Conservation (phyloP, 768 basidiomycete genomes). For the Leucocoprinus birnbaumii region DNA sequence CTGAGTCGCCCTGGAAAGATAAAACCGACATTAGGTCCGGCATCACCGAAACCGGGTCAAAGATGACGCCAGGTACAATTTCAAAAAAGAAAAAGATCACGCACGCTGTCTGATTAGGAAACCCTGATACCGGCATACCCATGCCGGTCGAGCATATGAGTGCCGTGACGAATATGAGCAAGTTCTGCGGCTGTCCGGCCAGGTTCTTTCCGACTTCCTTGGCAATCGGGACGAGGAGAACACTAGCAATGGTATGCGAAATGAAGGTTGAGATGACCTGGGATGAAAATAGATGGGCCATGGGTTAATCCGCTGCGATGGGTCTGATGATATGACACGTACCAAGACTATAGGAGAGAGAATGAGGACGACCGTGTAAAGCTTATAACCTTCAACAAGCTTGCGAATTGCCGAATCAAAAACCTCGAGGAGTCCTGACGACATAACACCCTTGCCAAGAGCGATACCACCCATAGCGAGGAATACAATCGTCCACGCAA, state of each 20-base stretch:
- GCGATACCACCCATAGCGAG: constrained; percentile 98
- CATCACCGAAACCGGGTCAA: too few species aligned
- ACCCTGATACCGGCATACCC: constrained; percentile 99
- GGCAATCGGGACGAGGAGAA: constrained; percentile 96
- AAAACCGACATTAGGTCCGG: constrained; percentile 17
- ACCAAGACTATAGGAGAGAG: constrained; percentile 72
- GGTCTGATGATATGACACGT: constrained; percentile 24
- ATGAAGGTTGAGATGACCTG: constrained; percentile 92
- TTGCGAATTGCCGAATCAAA: constrained; percentile 63
- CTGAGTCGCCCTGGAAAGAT: constrained; percentile 67
- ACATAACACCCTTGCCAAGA: constrained; percentile 88
- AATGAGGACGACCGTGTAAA: constrained; percentile 71
- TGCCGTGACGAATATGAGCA: constrained; percentile 92
- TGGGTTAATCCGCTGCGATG: background rate
- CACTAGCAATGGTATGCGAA: constrained; percentile 95
- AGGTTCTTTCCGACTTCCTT: constrained; percentile 83
- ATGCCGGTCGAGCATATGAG: constrained; percentile 94
- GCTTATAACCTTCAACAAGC: constrained; percentile 55
- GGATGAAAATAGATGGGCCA: constrained; percentile 30
- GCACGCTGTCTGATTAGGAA: constrained; percentile 96
- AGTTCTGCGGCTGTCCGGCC: constrained; percentile 62
- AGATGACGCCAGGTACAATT: background rate
- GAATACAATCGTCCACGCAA: constrained; percentile 93
- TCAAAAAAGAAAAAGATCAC: constrained; percentile 27
- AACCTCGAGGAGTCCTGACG: constrained; percentile 82